Conservation (phyloP, 2,329 filamentous ascomycete species). For the Fusarium coicis region DNA sequence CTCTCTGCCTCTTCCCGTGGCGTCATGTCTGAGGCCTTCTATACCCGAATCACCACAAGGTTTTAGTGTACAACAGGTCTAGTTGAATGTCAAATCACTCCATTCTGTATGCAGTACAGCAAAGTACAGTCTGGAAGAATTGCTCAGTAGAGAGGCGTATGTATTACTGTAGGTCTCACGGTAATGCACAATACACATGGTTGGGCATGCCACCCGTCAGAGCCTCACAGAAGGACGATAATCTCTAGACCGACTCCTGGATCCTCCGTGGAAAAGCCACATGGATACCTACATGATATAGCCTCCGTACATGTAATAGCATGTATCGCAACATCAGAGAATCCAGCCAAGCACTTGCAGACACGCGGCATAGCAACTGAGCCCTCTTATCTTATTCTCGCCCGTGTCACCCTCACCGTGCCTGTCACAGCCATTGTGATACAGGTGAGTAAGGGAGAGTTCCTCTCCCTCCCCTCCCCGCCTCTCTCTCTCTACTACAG, state of each 20-base stretch:
- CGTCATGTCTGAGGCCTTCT: conserved; percentile 18
- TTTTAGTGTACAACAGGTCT: background rate
- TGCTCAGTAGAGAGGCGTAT: background rate
- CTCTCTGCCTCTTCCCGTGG: background rate
- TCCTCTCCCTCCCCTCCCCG: no score
- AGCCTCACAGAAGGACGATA: conserved; percentile 7
- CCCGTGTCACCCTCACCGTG: conserved; percentile 17
- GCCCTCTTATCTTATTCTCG: conserved; percentile 21
- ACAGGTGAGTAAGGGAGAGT: conserved; percentile 5
- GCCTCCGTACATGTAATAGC: conserved; percentile 14
- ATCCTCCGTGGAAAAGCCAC: conserved; percentile 4
- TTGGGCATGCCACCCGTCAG: conserved; percentile 18
- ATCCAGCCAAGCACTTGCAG: conserved; percentile 39
- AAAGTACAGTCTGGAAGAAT: background rate
- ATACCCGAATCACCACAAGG: background rate
- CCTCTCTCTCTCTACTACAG: background rate
- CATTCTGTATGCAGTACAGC: background rate
- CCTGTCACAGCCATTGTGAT: background rate
- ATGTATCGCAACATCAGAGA: conserved; percentile 13
- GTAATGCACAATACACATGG: conserved; percentile 27
- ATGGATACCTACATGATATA: conserved; percentile 13
- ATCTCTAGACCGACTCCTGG: background rate
- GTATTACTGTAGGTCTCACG: conserved; percentile 5
- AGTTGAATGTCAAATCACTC: background rate
- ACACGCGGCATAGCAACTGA: conserved; percentile 34